Base-by-base conservation (phyloP, 2,329 filamentous ascomycete genomes). In the Alternaria arborescens region DNA sequence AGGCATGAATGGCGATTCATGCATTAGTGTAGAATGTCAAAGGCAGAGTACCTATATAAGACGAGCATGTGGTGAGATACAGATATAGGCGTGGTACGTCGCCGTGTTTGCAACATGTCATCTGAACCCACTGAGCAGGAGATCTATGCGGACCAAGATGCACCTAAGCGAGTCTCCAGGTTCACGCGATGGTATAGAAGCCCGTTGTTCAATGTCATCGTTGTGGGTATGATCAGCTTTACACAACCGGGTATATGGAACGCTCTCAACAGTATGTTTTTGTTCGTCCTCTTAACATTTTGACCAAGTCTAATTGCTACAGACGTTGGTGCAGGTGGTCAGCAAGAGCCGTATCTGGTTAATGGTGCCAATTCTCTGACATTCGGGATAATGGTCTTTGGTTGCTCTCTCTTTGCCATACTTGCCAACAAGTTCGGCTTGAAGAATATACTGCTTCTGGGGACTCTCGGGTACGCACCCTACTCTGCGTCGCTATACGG, bases 241-340 rank as follows among this genome's bases (percentile, higher is more conserved):
- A 81, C 80, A 1, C 80, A 82, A 41, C 81, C 81, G 0, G 82
- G 81, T 3, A 82, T 84, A 22, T 84, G 82, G 81, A 83, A 81
- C 57, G 82, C 82, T 4, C 70, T 84, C 16, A 82, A 83, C 62
- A 38, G 36, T 38, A 38, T 18, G 36, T 18, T n/a, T n/a, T 18
- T 16, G n/a, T 18, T 38, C 16, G 14, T n/a, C 36, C n/a, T 38
- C n/a, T 10, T 8, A 10, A n/a, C 36, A 10, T 38, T n/a, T 38
- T 38, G 36, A n/a, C n/a, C 5, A 8, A 7, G 36, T 38, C 36
- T 38, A 38, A 38, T 18, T 38, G 2, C 7, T 38, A 8, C n/a
- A 38, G 70, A 71, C 60, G 68, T 71, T 20, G 71, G 70, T 7
- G 70, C 70, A n/a, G 69, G 69, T 11, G 71, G 70, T 11, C 69